Conservation (phyloP, 2,329 filamentous ascomycete genomes). For the Trichoderma sp. region DNA sequence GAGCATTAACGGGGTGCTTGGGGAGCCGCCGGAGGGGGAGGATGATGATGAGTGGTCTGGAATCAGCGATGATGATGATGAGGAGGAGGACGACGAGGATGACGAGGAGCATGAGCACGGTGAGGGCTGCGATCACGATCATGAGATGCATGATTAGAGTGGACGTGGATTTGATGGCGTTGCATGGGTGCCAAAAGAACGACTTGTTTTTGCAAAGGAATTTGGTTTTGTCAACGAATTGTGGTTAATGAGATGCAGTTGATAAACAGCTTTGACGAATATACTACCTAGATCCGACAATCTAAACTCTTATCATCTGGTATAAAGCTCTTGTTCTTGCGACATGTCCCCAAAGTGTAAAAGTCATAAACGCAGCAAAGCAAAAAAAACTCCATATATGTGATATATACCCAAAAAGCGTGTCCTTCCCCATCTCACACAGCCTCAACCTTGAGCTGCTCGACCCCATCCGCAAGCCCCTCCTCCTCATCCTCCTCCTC, state of each 20-base stretch:
- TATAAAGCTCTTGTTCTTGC: background rate
- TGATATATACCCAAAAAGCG: conserved; percentile 20
- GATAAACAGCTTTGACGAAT: conserved; percentile 11
- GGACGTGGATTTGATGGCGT: conserved; percentile 31
- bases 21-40: conserved; percentile 58
- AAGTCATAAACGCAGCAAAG: background rate
- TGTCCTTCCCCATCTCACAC: conserved; percentile 25
- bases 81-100: conserved; percentile 53
- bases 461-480: conserved; percentile 61
- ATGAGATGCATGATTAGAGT: conserved; percentile 55
- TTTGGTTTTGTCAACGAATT: conserved; percentile 1
- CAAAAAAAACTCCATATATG: conserved; percentile 9
- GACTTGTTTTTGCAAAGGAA: background rate
- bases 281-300: conserved; percentile 13
- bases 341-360: conserved; percentile 10
- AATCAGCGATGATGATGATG: conserved; percentile 52
- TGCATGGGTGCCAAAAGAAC: conserved; percentile 29
- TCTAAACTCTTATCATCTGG: background rate
- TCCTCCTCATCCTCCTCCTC: conserved; percentile 70
- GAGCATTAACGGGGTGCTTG: conserved; percentile 65
- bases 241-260: conserved; percentile 11
- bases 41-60: conserved; percentile 60
- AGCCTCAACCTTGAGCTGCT: conserved; percentile 71
- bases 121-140: conserved; percentile 51
- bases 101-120: conserved; percentile 41